Conservation (phyloP, 2,329 filamentous ascomycete species). For the Talaromyces sp. region DNA sequence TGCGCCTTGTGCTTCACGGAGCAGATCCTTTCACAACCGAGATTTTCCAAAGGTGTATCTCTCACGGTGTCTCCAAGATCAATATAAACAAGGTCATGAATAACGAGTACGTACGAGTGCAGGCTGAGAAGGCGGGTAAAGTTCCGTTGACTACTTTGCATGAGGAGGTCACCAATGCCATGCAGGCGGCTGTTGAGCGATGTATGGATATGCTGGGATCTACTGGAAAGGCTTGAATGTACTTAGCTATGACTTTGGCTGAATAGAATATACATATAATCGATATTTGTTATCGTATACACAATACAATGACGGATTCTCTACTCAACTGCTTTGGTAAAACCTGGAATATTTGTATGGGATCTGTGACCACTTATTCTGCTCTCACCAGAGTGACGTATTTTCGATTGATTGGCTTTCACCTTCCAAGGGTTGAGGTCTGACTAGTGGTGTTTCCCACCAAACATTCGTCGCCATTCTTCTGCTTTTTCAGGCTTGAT, state of each 20-base stretch:
- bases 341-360: too few species aligned
- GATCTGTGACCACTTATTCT: too few species aligned
- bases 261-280: not conserved
- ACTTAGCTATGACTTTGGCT: not conserved
- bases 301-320: not conserved
- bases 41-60: conserved; percentile 52
- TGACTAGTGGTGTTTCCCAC: too few species aligned
- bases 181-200: conserved; percentile 52
- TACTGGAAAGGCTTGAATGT: conserved; percentile 31
- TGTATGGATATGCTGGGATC: conserved; percentile 51
- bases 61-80: conserved; percentile 51
- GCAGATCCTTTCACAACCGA: conserved; percentile 54
- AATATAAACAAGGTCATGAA: conserved; percentile 59
- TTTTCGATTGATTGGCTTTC: not conserved
- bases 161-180: conserved; percentile 51
- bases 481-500: not conserved
- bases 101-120: conserved; percentile 45
- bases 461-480: not conserved
- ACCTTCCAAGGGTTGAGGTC: too few species aligned
- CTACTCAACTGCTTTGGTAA: too few species aligned
- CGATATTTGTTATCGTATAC: not conserved
- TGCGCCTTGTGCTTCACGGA: conserved; percentile 54
- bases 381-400: not conserved
- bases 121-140: conserved; percentile 47
- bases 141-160: conserved; percentile 50